Evolutionary conservation across 768 basidiomycete species (phyloP).

Genomic region (Neoboletus magnificus): DNA sequence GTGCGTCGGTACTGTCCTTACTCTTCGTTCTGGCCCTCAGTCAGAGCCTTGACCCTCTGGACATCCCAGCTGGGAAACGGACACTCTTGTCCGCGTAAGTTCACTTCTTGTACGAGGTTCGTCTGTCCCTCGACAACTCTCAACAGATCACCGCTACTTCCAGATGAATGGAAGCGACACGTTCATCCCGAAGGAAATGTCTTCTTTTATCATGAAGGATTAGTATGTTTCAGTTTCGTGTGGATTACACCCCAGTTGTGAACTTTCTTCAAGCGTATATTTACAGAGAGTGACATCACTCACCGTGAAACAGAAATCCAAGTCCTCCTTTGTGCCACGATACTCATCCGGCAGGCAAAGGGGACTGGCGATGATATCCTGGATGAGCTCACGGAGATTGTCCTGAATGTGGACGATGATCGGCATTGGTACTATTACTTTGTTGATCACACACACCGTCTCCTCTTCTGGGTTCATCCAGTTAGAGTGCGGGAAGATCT

Average conservation of each 20-base stretch:
- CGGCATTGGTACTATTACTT: slow-evolving; percentile 9
- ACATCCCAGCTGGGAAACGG: slow-evolving; percentile 9
- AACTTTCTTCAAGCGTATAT: slow-evolving; percentile 7
- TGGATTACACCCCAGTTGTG: no score
- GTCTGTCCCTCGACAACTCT: neutral
- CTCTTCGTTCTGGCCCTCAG: neutral
- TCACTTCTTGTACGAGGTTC: neutral
- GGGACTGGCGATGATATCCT: neutral
- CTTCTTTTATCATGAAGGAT: slow-evolving; percentile 13
- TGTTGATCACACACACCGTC: no score
- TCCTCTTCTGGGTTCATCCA: no score
- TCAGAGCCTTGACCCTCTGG: neutral
- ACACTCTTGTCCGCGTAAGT: slow-evolving; percentile 6
- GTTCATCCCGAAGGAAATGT: no score
- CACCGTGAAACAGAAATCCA: neutral
- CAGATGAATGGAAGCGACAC: slow-evolving; percentile 9
- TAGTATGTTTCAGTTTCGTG: neutral
- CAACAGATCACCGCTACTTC: neutral
- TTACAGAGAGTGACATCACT: slow-evolving; percentile 11
- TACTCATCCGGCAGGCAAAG: slow-evolving; percentile 6
- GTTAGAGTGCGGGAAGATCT: neutral
- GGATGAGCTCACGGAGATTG: no score
- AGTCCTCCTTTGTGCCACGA: neutral
- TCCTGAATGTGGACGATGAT: neutral
- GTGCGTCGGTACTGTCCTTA: neutral